Conservation (phyloP, 805 yeast genomes). For the Torulaspora indica region DNA sequence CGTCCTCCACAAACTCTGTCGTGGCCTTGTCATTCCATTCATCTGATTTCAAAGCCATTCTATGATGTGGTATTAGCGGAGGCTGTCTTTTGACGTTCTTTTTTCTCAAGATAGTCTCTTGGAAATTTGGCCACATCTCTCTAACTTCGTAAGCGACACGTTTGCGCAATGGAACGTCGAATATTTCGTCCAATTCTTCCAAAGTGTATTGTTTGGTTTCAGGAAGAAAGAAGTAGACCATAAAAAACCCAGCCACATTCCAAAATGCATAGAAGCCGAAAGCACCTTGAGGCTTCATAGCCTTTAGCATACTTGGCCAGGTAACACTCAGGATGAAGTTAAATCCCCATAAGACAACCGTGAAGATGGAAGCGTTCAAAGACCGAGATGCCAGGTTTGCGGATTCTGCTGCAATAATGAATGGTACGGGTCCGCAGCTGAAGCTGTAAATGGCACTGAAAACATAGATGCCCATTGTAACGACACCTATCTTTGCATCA, state of each 20-base stretch:
- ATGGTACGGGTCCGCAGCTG: conserved; percentile 88
- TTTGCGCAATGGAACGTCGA: conserved; percentile 50
- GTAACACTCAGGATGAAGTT: conserved; percentile 66
- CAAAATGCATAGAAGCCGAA: conserved; percentile 86
- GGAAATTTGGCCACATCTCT: conserved; percentile 42
- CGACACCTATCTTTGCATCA: conserved; percentile 59
- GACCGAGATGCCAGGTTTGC: conserved; percentile 76
- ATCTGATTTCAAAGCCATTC: conserved; percentile 55
- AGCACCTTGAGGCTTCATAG: conserved; percentile 77
- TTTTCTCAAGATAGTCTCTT: conserved; percentile 44
- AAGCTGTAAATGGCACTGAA: conserved; percentile 71
- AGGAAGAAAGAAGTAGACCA: conserved; percentile 66
- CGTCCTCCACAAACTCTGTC: conserved; percentile 46
- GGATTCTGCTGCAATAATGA: conserved; percentile 82
- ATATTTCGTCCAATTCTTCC: conserved; percentile 69
- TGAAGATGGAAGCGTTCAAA: conserved; percentile 73
- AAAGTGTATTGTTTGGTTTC: conserved; percentile 63
- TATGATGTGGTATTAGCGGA: conserved; percentile 54
- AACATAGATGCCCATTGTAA: conserved; percentile 68
- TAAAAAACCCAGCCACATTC: conserved; percentile 65
- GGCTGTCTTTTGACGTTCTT: conserved; percentile 45
- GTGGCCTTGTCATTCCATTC: conserved; percentile 62
- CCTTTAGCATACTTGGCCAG: conserved; percentile 67
- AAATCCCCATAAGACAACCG: conserved; percentile 72
- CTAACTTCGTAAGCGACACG: conserved; percentile 50